A percentile compares a stretch with the other conserved stretches of the same genome.
phyloP scores from a whole-genome alignment of 192 early-diverging fungal genomes.

The Coemansia guatemalensis region DNA sequence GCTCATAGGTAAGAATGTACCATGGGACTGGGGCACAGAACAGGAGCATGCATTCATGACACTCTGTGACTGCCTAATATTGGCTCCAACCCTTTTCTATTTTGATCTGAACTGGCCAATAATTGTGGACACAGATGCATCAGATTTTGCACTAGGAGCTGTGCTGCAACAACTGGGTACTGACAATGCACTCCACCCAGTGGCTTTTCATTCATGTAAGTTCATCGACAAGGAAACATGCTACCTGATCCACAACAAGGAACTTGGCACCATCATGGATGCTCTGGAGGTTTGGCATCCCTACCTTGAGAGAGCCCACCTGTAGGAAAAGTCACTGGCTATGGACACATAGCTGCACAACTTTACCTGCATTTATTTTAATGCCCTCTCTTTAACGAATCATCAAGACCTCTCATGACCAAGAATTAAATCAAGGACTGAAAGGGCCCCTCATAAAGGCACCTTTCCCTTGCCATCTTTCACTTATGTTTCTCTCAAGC shows the following conservation, averaged over 20 bases:
- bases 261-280: conserved; percentile 7
- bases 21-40: not conserved
- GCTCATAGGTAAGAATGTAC: conserved; percentile 22
- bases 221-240: conserved; percentile 3
- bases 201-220: conserved; percentile 23
- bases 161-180: conserved; percentile 8
- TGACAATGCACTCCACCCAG: not conserved
- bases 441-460: no score
- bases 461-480: no score
- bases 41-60: not conserved
- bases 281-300: conserved; percentile 1
- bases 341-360: no score
- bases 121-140: conserved; percentile 13
- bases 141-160: conserved; percentile 8
- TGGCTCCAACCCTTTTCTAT: conserved; percentile 2
- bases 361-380: no score
- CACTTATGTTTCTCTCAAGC: no score
- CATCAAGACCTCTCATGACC: no score
- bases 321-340: no score
- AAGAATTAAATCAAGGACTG: no score
- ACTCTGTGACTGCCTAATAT: not conserved
- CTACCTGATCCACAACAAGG: conserved; percentile 13
- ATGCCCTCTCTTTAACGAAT: no score
- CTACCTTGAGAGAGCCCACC: conserved; percentile 3
- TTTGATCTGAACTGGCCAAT: conserved; percentile 12